Evolutionary conservation across 441 rosid species (phyloP).

Genomic region (Brassica balearica): DNA sequence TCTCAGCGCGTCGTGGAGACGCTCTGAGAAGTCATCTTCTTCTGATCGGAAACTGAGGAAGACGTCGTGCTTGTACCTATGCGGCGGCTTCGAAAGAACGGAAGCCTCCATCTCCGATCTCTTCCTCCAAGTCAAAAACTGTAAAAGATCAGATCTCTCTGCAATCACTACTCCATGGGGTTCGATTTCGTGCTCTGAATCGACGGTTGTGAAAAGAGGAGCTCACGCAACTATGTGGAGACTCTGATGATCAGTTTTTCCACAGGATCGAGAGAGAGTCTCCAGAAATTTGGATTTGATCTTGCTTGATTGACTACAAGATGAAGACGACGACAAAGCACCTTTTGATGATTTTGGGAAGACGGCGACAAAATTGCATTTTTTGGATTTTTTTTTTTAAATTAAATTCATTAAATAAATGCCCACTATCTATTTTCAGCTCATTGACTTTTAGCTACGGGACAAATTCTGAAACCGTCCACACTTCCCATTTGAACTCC

Average conservation of each 20-base stretch:
- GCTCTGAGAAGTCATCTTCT: conserved; percentile 38
- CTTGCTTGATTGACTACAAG: not conserved
- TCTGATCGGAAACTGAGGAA: conserved; percentile 63
- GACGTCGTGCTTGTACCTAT: conserved; percentile 55
- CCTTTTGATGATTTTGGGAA: too few species aligned
- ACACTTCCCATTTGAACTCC: too few species aligned
- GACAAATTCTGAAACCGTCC: too few species aligned
- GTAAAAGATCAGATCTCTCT: too few species aligned
- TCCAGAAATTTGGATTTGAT: not conserved
- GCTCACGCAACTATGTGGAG: too few species aligned
- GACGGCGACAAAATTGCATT: not conserved
- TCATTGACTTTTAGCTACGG: too few species aligned
- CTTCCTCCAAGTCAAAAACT: not conserved
- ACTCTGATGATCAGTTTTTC: too few species aligned
- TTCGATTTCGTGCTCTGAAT: too few species aligned
- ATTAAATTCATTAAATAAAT: not conserved
- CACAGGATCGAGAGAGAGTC: too few species aligned
- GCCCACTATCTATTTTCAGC: not conserved
- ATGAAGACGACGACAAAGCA: not conserved
- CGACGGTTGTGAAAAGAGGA: too few species aligned
- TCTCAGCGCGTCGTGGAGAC: conserved; percentile 40
- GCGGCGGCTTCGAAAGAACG: conserved; percentile 25
- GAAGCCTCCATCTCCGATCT: conserved; percentile 13
- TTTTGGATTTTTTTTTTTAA: not conserved
- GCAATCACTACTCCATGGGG: too few species aligned